Conservation (phyloP, 768 basidiomycete genomes). For the Erythrobasidium yunnanense region DNA sequence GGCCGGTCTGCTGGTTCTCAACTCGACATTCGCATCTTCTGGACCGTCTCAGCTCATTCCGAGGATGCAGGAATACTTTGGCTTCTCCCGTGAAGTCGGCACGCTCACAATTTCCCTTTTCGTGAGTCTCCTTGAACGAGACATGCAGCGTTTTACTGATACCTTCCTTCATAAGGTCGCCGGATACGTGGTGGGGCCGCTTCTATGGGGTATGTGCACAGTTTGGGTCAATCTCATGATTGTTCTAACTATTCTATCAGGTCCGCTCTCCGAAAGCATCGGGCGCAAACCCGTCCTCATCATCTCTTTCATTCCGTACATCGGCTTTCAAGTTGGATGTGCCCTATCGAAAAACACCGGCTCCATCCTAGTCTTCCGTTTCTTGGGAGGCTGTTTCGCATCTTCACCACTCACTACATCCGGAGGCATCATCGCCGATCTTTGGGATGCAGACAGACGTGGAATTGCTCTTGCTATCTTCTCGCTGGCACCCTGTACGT, state of each 20-base stretch:
- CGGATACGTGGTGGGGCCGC: conserved; percentile 34
- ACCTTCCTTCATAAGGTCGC: no score
- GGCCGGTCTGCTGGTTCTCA: conserved; percentile 37
- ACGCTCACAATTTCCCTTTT: conserved; percentile 37
- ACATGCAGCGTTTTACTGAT: no score
- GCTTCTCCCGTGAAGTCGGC: conserved; percentile 34
- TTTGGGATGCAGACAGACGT: conserved; percentile 33
- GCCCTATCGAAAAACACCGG: conserved; percentile 30
- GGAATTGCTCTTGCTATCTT: conserved; percentile 35
- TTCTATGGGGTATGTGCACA: conserved; percentile 26
- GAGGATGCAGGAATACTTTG: conserved; percentile 31
- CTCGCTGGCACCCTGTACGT: conserved; percentile 26
- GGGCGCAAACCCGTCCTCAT: conserved; percentile 31
- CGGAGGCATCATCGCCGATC: conserved; percentile 32
- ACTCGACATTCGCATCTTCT: conserved; percentile 38
- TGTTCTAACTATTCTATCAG: not conserved
- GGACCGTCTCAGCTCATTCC: conserved; percentile 34
- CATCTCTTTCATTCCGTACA: conserved; percentile 29
- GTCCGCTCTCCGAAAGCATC: conserved; percentile 30
- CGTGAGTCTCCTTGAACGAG: no score
- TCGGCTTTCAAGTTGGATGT: conserved; percentile 30
- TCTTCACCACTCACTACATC: conserved; percentile 1
- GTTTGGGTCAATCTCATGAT: no score
- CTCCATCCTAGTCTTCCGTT: conserved; percentile 31
- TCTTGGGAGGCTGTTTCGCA: conserved; percentile 34